A percentile compares a stretch with the other conserved stretches of the same genome.
phyloP scores from a whole-genome alignment of 805 yeast genomes.

The Novakomyces olei region DNA sequence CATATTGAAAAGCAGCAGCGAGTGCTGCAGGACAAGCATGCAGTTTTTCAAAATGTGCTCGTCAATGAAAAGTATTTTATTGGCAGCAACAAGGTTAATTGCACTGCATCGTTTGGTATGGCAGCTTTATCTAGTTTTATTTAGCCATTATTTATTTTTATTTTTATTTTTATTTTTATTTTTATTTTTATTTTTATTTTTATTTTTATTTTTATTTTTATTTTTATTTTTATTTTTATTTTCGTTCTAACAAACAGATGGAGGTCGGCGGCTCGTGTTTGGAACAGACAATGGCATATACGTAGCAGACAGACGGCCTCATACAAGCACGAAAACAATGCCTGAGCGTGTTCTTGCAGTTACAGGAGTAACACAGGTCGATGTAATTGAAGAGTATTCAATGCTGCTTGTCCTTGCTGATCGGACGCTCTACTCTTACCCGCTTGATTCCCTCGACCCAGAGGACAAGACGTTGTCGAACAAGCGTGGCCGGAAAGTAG shows the following conservation, averaged over 20 bases:
- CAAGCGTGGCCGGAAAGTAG: constrained; percentile 48
- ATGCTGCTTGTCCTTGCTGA: constrained; percentile 63
- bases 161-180: too few relatives aligned
- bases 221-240: neutral
- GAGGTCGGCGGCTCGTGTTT: constrained; percentile 71
- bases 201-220: neutral
- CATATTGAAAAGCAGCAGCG: constrained; percentile 62
- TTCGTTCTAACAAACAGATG: too few relatives aligned
- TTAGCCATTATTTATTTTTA: too few relatives aligned
- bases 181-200: too few relatives aligned
- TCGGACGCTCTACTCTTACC: constrained; percentile 55
- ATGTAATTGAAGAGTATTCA: constrained; percentile 77
- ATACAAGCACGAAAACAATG: neutral
- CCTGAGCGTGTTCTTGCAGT: constrained; percentile 60
- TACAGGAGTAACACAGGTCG: constrained; percentile 65
- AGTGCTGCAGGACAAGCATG: constrained; percentile 45
- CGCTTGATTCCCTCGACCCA: constrained; percentile 38
- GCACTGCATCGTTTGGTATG: constrained; percentile 73
- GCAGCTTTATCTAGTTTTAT: too few relatives aligned
- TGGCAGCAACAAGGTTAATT: constrained; percentile 53
- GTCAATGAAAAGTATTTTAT: constrained; percentile 57
- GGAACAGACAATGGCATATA: constrained; percentile 87
- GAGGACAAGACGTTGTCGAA: constrained; percentile 24
- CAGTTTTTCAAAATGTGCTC: constrained; percentile 57
- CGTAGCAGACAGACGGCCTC: constrained; percentile 35